A percentile compares a stretch with the other conserved stretches of the same genome.
phyloP scores from a whole-genome alignment of 208 protist genomes.

The Trypanosoma avium region DNA sequence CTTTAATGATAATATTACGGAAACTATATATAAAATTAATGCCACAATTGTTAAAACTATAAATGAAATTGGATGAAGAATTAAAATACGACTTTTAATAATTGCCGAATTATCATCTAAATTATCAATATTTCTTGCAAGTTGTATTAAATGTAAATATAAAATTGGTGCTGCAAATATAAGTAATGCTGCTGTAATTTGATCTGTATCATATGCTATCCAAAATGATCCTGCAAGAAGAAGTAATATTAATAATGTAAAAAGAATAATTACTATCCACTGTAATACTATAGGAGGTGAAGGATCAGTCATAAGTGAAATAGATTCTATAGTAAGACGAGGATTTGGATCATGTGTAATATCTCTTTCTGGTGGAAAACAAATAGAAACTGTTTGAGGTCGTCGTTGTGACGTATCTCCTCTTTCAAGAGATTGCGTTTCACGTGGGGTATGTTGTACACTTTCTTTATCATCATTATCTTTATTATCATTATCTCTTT shows the following conservation, averaged over 20 bases:
- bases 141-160: conserved; percentile 17
- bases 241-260: conserved; percentile 25
- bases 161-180: conserved; percentile 37
- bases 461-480: no score
- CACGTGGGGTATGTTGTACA: no score
- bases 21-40: background rate
- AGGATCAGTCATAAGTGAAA: no score
- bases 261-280: conserved; percentile 26
- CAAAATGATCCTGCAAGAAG: conserved; percentile 35
- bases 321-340: no score
- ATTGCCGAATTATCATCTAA: background rate
- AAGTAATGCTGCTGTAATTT: conserved; percentile 37
- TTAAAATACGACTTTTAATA: background rate
- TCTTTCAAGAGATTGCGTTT: no score
- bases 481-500: no score
- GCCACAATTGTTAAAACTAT: background rate
- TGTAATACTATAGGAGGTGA: background rate
- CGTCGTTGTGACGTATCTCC: no score
- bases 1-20: background rate
- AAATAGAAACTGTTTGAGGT: no score
- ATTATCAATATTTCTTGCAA: background rate
- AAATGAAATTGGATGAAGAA: background rate
- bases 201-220: conserved; percentile 44
- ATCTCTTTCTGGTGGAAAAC: no score
- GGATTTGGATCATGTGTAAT: no score